These are phyloP conservation scores for Aspergillus homomorphus DNA, from an alignment of 495 filamentous ascomycete genomes.

Conservation along the genomic window DNA sequence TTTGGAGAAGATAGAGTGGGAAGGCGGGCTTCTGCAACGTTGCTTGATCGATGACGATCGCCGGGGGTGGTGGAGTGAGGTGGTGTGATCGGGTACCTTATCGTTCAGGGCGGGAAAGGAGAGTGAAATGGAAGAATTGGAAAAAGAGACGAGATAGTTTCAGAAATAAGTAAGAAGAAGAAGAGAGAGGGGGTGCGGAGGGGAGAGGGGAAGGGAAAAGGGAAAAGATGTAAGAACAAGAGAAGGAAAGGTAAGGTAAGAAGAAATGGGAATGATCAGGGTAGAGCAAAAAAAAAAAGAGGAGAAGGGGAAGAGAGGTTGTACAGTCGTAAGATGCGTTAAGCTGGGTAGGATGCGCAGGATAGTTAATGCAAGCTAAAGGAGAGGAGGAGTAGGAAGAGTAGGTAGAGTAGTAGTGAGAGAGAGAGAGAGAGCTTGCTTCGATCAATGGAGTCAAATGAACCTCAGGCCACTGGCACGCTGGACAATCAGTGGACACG, in stretches of 20 bases:
- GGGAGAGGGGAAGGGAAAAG: constrained; percentile 14
- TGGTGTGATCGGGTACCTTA: constrained; percentile 16
- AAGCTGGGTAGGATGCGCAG: background rate
- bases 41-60: constrained; percentile 15
- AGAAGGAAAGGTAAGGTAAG: constrained; percentile 12
- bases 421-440: background rate
- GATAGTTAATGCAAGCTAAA: constrained; percentile 21
- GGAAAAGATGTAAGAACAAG: constrained; percentile 12
- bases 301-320: constrained; percentile 21
- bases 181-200: no score
- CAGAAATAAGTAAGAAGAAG: constrained; percentile 5
- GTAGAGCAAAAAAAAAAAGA: constrained; percentile 12
- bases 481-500: constrained; percentile 15
- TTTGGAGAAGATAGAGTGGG: constrained; percentile 11
- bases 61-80: constrained; percentile 8
- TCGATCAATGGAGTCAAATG: constrained; percentile 4
- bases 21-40: constrained; percentile 21
- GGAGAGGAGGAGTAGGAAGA: no score
- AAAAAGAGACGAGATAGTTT: constrained; percentile 6
- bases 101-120: constrained; percentile 3
- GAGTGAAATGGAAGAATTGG: constrained; percentile 7
- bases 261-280: constrained; percentile 7
- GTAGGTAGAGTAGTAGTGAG: no score
- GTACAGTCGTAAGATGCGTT: constrained; percentile 19
- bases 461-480: constrained; percentile 23